Percentiles rank a stretch among this genome's conserved stretches.
phyloP scores from a whole-genome alignment of 768 basidiomycete genomes.

The Rhodosporidiobolus odoratus region DNA sequence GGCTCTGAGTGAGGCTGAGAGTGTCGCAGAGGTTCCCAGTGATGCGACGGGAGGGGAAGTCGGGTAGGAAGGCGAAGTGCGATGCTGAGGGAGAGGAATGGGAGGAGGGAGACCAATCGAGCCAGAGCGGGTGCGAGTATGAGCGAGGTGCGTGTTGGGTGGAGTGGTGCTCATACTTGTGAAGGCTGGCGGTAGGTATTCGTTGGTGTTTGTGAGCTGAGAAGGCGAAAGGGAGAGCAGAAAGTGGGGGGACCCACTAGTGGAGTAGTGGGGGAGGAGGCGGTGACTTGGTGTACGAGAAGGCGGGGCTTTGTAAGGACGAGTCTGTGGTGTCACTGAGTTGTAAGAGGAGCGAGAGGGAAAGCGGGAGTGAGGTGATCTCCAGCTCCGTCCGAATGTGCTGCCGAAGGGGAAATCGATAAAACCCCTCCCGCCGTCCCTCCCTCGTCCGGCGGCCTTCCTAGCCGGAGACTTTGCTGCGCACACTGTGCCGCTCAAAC shows the following conservation, averaged over 20 bases:
- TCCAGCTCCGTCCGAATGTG: too few species aligned
- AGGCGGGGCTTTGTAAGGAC: not conserved
- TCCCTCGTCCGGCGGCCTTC: too few species aligned
- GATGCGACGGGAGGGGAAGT: not conserved
- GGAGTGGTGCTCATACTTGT: slow-evolving; percentile 3
- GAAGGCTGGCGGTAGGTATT: too few species aligned
- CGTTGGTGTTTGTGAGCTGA: not conserved
- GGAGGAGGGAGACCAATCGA: not conserved
- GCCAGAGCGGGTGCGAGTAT: not conserved
- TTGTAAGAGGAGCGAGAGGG: not conserved
- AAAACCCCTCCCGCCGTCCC: too few species aligned
- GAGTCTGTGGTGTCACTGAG: not conserved
- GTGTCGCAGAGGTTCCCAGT: slow-evolving; percentile 1
- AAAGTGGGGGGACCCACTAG: not conserved
- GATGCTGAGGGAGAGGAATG: not conserved
- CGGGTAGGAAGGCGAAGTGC: not conserved
- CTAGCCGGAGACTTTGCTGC: too few species aligned
- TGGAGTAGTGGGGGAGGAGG: not conserved
- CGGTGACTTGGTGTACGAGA: not conserved
- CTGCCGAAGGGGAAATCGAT: too few species aligned
- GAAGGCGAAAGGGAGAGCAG: not conserved
- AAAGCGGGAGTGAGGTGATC: not conserved
- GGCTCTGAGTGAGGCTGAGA: slow-evolving; percentile 24
- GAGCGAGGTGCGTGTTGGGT: not conserved
- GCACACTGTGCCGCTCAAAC: too few species aligned